phyloP scores from a whole-genome alignment of 192 early-diverging fungal species.

The Coemansia sp. region DNA sequence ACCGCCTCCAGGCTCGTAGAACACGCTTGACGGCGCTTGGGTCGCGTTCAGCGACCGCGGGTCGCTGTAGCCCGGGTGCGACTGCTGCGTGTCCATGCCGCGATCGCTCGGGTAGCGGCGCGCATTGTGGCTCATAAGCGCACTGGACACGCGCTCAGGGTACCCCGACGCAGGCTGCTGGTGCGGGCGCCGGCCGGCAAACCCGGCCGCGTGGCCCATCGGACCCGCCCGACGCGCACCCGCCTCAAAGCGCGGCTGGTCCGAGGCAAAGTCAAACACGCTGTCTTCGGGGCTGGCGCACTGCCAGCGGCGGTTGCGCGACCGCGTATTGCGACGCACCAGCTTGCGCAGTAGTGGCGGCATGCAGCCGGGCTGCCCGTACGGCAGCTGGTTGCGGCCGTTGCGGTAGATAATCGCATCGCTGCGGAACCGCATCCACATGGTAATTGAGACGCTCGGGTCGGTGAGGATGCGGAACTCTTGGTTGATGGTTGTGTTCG shows the following conservation, averaged over 20 bases:
- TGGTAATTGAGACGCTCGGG: constrained; percentile 45
- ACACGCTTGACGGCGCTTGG: constrained; percentile 45
- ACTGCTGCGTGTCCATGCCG: constrained; percentile 19
- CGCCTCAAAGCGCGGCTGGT: constrained; percentile 2
- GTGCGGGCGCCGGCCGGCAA: constrained; percentile 10
- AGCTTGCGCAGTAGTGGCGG: constrained; percentile 42
- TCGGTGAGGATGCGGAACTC: constrained; percentile 52
- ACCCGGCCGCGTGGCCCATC: background rate
- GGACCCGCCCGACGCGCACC: constrained; percentile 17
- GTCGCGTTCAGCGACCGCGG: constrained; percentile 40
- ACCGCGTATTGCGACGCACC: constrained; percentile 47
- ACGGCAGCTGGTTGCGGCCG: background rate
- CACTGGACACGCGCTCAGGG: constrained; percentile 26
- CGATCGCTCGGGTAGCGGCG: background rate
- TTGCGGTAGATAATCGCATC: constrained; percentile 37
- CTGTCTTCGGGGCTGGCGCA: constrained; percentile 27
- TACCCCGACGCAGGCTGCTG: constrained; percentile 1
- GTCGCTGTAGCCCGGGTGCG: constrained; percentile 18
- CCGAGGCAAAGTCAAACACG: constrained; percentile 41
- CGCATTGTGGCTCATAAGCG: constrained; percentile 6
- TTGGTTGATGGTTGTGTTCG: constrained; percentile 39
- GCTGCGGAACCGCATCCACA: constrained; percentile 53
- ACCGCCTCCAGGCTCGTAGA: constrained; percentile 35
- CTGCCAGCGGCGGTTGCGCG: constrained; percentile 31
- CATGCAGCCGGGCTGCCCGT: constrained; percentile 22